Evolutionary conservation across 2,329 filamentous ascomycete genomes (phyloP).

Genomic region (Aaosphaeria pasadenensis): DNA sequence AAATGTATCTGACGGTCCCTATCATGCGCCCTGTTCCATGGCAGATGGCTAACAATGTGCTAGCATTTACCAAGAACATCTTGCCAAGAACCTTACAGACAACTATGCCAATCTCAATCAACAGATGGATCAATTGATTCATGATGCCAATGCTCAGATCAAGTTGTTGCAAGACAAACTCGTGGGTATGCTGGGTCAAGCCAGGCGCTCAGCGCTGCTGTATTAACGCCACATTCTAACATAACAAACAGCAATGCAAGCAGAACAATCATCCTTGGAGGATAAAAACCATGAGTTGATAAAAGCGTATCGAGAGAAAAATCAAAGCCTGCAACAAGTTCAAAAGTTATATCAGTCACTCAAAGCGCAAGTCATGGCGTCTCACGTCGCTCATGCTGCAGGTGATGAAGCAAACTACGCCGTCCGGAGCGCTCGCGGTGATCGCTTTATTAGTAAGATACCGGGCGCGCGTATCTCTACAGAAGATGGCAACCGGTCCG

Average conservation of each 20-base stretch:
- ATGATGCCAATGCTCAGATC: conserved; percentile 73
- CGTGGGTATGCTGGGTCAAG: conserved; percentile 44
- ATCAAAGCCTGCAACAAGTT: conserved; percentile 63
- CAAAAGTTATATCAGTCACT: conserved; percentile 60
- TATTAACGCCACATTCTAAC: background rate
- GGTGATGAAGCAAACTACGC: conserved; percentile 43
- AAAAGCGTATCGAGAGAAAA: conserved; percentile 67
- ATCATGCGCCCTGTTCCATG: too few species aligned
- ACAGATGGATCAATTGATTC: conserved; percentile 69
- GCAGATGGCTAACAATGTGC: conserved; percentile 10
- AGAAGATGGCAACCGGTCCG: conserved; percentile 16
- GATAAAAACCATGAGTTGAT: conserved; percentile 71
- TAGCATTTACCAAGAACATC: conserved; percentile 74
- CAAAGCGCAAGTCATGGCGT: conserved; percentile 54
- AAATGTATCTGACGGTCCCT: conserved; percentile 58
- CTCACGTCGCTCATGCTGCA: conserved; percentile 54
- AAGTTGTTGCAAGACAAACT: conserved; percentile 63
- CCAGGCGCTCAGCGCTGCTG: background rate
- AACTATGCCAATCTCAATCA: conserved; percentile 65
- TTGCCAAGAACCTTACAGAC: conserved; percentile 68
- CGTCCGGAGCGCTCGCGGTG: conserved; percentile 21
- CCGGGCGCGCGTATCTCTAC: conserved; percentile 25
- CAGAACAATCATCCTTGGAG: conserved; percentile 61
- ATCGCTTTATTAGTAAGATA: conserved; percentile 27
- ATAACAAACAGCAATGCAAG: conserved; percentile 49